Conservation (phyloP, 2,329 filamentous ascomycete species). For the Lasiodiplodia hormozganensis region DNA sequence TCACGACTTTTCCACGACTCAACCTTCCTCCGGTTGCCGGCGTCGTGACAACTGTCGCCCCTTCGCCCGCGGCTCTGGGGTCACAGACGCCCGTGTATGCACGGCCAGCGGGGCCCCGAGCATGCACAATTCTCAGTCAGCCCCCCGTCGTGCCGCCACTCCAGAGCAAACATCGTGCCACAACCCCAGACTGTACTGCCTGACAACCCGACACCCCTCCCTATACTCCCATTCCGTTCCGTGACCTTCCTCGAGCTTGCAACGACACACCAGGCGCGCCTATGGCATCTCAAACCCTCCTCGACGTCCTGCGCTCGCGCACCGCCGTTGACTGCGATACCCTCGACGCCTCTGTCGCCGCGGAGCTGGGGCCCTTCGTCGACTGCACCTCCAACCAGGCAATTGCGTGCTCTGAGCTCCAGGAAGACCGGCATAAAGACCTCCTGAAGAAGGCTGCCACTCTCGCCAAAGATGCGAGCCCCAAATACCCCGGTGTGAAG, state of each 20-base stretch:
- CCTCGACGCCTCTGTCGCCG: conserved; percentile 28
- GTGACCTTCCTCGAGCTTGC: background rate
- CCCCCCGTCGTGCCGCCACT: background rate
- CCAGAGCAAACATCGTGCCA: background rate
- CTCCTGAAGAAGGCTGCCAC: conserved; percentile 48
- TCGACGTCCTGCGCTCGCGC: conserved; percentile 29
- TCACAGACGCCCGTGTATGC: conserved; percentile 11
- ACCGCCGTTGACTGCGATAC: conserved; percentile 31
- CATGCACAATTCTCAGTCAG: background rate
- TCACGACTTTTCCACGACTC: background rate
- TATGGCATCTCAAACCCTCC: conserved; percentile 26
- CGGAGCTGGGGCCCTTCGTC: conserved; percentile 29
- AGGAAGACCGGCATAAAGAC: conserved; percentile 29
- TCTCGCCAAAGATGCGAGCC: conserved; percentile 42
- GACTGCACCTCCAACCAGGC: conserved; percentile 33
- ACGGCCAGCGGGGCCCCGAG: background rate
- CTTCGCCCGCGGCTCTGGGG: background rate
- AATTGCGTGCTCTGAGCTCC: conserved; percentile 30
- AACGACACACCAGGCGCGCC: background rate
- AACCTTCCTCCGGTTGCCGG: background rate
- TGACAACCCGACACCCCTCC: background rate
- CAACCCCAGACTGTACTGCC: no score
- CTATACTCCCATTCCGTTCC: background rate
- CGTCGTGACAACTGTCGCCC: background rate
- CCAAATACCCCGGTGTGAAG: conserved; percentile 45